Percentiles rank a stretch among this genome's conserved stretches.
Evolutionary conservation across 2,329 filamentous ascomycete species (phyloP).

Genomic region (Apiospora aurea): DNA sequence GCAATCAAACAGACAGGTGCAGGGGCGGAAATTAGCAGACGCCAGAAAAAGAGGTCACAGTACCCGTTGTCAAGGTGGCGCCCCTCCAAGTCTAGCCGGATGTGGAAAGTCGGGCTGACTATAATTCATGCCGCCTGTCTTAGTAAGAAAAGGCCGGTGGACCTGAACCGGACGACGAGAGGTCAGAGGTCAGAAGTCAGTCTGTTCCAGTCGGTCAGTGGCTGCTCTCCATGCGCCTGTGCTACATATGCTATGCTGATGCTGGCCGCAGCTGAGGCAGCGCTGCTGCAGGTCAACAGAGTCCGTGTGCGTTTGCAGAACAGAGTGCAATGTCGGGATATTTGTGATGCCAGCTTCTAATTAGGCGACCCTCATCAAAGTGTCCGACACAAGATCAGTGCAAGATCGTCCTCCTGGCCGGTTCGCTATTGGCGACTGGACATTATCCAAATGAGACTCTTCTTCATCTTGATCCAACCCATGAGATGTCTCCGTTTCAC

Average conservation of each 20-base stretch:
- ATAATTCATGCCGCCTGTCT: neutral
- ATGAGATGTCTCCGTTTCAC: slow-evolving; percentile 2
- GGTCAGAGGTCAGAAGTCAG: neutral
- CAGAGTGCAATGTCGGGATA: neutral
- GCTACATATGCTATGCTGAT: too few relatives aligned
- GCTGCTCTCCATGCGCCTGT: neutral
- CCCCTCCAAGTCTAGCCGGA: slow-evolving; percentile 6
- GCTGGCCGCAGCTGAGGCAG: neutral
- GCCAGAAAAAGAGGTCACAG: neutral
- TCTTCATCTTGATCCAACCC: neutral
- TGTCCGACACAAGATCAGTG: neutral
- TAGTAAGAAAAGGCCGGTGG: neutral
- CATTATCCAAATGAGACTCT: slow-evolving; percentile 8
- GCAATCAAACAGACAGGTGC: slow-evolving; percentile 7
- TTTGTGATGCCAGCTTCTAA: neutral
- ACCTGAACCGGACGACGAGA: neutral
- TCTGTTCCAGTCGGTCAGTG: too few relatives aligned
- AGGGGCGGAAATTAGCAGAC: slow-evolving; percentile 1
- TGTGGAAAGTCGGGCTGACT: neutral
- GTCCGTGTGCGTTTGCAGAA: neutral
- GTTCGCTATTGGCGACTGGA: neutral
- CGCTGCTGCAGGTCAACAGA: neutral
- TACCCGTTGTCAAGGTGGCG: slow-evolving; percentile 7
- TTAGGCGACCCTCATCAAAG: slow-evolving; percentile 1
- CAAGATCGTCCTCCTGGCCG: neutral